phyloP scores from a whole-genome alignment of 2,329 filamentous ascomycete species.

The Penicillium sp. region DNA sequence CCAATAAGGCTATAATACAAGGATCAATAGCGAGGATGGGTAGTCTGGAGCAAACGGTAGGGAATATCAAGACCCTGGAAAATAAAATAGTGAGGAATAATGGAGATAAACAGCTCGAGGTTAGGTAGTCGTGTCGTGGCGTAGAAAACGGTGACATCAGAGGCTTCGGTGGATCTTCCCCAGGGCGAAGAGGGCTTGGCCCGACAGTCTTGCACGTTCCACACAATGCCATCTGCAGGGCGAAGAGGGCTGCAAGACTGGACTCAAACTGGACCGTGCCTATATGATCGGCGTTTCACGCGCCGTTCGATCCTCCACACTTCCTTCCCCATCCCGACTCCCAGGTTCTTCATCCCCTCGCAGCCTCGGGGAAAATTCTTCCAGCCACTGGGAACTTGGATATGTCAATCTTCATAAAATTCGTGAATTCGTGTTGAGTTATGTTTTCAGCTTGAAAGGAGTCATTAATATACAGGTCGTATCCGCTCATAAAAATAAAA shows the following conservation, averaged over 20 bases:
- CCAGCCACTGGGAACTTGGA: no score
- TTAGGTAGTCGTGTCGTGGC: neutral
- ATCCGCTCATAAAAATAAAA: neutral
- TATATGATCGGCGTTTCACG: neutral
- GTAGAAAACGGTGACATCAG: slow-evolving; percentile 6
- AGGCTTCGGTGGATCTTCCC: slow-evolving; percentile 1
- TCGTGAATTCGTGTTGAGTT: no score
- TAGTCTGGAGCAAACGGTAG: neutral
- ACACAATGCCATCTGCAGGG: neutral
- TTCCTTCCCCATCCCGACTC: no score
- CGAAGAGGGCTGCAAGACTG: neutral
- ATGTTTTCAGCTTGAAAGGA: neutral
- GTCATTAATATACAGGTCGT: neutral
- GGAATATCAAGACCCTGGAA: neutral
- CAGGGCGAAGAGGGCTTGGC: neutral
- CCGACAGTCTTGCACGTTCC: neutral
- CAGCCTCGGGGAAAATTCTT: no score
- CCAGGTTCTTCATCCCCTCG: no score
- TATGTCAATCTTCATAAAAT: no score
- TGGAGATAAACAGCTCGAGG: neutral
- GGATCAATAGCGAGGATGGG: neutral
- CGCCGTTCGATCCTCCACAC: neutral
- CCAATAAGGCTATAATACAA: neutral
- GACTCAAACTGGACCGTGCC: neutral
- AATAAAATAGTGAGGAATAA: neutral